A percentile compares a stretch with the other conserved stretches of the same genome.
phyloP scores from a whole-genome alignment of 2,329 filamentous ascomycete species.

The Zarea fungicola region DNA sequence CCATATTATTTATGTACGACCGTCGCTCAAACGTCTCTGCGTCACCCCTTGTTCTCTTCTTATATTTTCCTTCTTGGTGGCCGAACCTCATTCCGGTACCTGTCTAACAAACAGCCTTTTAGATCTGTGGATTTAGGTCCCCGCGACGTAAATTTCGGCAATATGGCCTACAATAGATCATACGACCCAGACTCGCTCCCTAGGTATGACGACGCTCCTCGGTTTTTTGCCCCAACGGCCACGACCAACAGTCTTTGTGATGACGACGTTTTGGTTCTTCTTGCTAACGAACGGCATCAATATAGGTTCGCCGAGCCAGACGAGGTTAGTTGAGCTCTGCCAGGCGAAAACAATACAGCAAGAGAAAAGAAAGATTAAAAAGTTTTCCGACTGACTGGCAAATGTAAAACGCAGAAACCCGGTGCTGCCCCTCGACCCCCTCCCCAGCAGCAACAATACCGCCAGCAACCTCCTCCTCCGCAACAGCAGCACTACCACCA shows the following conservation, averaged over 20 bases:
- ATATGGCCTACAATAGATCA: constrained; percentile 89
- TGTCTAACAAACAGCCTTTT: too few relatives aligned
- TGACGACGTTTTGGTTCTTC: constrained; percentile 12
- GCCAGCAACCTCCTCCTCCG: constrained; percentile 16
- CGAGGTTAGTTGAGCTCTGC: constrained; percentile 42
- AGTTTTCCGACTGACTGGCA: constrained; percentile 14
- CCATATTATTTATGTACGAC: too few relatives aligned
- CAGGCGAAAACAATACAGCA: background rate
- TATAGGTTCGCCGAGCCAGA: constrained; percentile 70
- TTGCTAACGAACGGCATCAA: constrained; percentile 6
- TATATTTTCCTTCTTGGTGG: too few relatives aligned
- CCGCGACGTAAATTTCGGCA: constrained; percentile 16
- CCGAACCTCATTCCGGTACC: too few relatives aligned
- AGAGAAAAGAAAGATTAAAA: background rate
- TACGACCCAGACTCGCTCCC: constrained; percentile 95
- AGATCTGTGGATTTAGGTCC: too few relatives aligned
- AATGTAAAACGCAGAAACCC: constrained; percentile 27
- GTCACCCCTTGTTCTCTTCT: background rate
- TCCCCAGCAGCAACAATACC: constrained; percentile 18
- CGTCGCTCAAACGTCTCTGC: too few relatives aligned
- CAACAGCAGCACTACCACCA: constrained; percentile 16
- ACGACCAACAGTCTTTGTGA: background rate
- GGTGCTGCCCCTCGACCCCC: constrained; percentile 19
- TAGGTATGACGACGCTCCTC: constrained; percentile 54
- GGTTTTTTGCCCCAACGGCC: too few relatives aligned